Evolutionary conservation across 352 stramenopile genomes (phyloP), one percentile per base, ranked within the genome.

Genomic region (Phytophthora brassicae): DNA sequence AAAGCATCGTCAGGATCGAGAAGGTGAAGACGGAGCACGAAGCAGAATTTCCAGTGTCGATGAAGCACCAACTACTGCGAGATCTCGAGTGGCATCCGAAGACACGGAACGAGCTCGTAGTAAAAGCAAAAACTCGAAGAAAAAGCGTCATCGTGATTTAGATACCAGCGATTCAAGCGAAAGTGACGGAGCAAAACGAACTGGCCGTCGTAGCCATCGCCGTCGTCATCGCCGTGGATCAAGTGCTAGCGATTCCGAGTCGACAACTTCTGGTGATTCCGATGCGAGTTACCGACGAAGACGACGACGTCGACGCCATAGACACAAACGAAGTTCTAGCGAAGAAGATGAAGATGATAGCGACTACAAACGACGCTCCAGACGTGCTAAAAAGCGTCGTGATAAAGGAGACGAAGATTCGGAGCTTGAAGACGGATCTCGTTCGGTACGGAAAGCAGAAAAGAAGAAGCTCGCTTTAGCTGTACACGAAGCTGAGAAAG

Each of bases 321-420:
- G 53, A 60, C 72, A 72, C 31, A 66, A 68, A 33, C 60, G 60
- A 33, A 85, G 60, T 50, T 89, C 80, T 9, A 88, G 77, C 42
- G 78, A 89, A 13, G 81, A 86, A 1, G 71, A 82, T 7, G 71
- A 82, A 9, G 70, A 80, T 2, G 79, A 84, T 46, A 81, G 72
- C 53, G 74, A 86, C 53, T 64, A 77, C 58, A 81, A 85, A 50
- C 78, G 68, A 20, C 74, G 66, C 13, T 67, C 54, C 0, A 72
- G 66, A 29, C 50, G 68, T 45, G 55, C 74, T 31, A 83, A 80
- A 51, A 74, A 77, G 26, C 68, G 72, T 2, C 77, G 74, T 13
- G 74, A 84, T 26, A 73, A 80, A 29, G 61, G 53, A 9, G 61
- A 66, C 12, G 66, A 45, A 6, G 67, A 71, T 6, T 72, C 60